phyloP scores from a whole-genome alignment of 2,329 filamentous ascomycete species.

The Aspergillus oerlinghausenensis region DNA sequence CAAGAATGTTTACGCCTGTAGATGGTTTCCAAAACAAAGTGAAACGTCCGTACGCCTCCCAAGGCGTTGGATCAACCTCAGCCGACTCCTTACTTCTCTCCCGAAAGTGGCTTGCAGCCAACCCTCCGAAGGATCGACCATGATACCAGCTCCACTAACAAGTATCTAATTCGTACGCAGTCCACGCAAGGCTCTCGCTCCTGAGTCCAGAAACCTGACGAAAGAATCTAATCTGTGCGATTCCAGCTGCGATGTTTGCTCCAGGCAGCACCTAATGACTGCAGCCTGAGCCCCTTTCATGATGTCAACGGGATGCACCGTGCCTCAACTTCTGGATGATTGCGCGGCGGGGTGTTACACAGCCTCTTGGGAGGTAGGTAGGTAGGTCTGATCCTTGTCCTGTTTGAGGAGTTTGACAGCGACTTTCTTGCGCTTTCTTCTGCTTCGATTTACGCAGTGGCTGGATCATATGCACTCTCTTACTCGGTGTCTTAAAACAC shows the following conservation, averaged over 20 bases:
- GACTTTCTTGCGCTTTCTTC: not conserved
- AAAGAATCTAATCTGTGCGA: not conserved
- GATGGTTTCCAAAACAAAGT: too few relatives aligned
- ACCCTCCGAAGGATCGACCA: too few relatives aligned
- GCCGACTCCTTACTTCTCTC: too few relatives aligned
- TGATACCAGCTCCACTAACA: too few relatives aligned
- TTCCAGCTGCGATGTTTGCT: slow-evolving; percentile 1
- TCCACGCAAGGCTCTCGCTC: too few relatives aligned
- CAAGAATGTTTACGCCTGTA: too few relatives aligned
- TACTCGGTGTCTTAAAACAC: too few relatives aligned
- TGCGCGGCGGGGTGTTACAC: slow-evolving; percentile 7
- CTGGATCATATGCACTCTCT: too few relatives aligned
- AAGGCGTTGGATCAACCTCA: too few relatives aligned
- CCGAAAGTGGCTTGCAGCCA: too few relatives aligned
- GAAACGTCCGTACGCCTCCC: too few relatives aligned
- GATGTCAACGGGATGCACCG: slow-evolving; percentile 1
- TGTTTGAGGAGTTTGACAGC: not conserved
- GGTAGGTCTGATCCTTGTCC: not conserved
- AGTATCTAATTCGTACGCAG: too few relatives aligned
- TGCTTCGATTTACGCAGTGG: not conserved
- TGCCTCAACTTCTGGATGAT: not conserved
- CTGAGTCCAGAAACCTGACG: not conserved
- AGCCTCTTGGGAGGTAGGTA: not conserved
- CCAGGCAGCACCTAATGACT: not conserved
- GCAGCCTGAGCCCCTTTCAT: not conserved